Evolutionary conservation across 1,284 basidiomycete species (phyloP).

Genomic region (Gomphus bonarii): DNA sequence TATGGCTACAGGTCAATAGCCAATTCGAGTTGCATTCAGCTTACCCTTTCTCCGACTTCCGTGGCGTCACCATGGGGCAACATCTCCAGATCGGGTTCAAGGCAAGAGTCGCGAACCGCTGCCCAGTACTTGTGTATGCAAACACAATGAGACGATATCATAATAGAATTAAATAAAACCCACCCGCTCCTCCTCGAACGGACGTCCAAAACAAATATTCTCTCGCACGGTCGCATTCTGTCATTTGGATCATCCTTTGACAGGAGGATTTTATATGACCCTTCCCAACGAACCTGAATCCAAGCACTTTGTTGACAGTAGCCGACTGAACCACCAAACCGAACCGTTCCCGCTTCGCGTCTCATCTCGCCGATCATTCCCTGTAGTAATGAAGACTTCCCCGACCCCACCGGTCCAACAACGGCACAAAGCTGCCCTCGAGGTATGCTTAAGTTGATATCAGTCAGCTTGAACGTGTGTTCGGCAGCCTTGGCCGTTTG

Average conservation of each 20-base stretch:
- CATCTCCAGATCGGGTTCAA: conserved; percentile 73
- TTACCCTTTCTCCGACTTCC: conserved; percentile 81
- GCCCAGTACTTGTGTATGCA: conserved; percentile 51
- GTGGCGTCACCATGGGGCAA: conserved; percentile 78
- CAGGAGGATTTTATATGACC: background rate
- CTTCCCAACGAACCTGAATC: conserved; percentile 32
- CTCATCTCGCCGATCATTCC: conserved; percentile 79
- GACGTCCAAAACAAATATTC: conserved; percentile 79
- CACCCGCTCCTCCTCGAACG: conserved; percentile 58
- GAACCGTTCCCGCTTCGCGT: conserved; percentile 45
- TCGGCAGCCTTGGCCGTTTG: conserved; percentile 9
- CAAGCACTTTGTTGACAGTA: conserved; percentile 51
- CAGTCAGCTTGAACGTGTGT: conserved; percentile 40
- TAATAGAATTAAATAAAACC: background rate
- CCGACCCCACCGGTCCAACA: conserved; percentile 52
- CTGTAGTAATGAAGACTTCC: conserved; percentile 68
- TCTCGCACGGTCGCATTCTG: conserved; percentile 66
- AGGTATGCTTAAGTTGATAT: conserved; percentile 57
- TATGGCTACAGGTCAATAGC: background rate
- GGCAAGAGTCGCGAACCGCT: conserved; percentile 62
- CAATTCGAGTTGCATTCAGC: conserved; percentile 13
- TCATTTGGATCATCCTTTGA: background rate
- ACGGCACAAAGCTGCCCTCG: conserved; percentile 70
- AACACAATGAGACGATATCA: background rate
- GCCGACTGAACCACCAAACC: conserved; percentile 48